These are phyloP conservation scores for Henningerozyma blattae DNA, from an alignment of 805 yeast genomes.

Conservation along the genomic window DNA sequence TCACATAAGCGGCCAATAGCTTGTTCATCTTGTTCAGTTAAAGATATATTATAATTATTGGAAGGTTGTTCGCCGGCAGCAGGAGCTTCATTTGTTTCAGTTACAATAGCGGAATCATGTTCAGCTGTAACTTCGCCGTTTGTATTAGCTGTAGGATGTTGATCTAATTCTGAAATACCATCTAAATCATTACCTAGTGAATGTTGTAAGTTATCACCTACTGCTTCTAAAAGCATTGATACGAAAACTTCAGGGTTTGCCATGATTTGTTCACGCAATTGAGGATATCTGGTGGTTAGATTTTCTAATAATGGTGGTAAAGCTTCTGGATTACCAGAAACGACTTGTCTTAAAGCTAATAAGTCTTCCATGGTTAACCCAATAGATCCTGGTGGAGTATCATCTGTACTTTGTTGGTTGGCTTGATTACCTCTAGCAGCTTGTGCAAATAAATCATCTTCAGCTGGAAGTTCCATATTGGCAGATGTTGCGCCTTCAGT, in stretches of 20 bases:
- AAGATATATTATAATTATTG: slow-evolving; percentile 31
- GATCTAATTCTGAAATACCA: slow-evolving; percentile 9
- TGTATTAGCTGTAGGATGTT: not conserved
- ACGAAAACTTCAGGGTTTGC: slow-evolving; percentile 84
- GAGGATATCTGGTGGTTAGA: slow-evolving; percentile 72
- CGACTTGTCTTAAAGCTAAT: slow-evolving; percentile 57
- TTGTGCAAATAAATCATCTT: slow-evolving; percentile 30
- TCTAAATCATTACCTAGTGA: slow-evolving; percentile 23
- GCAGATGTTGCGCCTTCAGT: slow-evolving; percentile 4
- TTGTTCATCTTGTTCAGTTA: slow-evolving; percentile 74
- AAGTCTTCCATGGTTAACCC: slow-evolving; percentile 37
- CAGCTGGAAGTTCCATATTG: slow-evolving; percentile 9
- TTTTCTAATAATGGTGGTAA: slow-evolving; percentile 76
- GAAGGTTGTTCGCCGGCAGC: slow-evolving; percentile 30
- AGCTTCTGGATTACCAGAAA: slow-evolving; percentile 79
- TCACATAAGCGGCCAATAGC: slow-evolving; percentile 88
- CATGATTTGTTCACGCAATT: slow-evolving; percentile 67
- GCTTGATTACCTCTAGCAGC: slow-evolving; percentile 28
- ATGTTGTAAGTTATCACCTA: slow-evolving; percentile 41
- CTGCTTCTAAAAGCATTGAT: slow-evolving; percentile 53
- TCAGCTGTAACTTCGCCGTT: not conserved
- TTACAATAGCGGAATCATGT: slow-evolving; percentile 19
- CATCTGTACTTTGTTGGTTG: not conserved
- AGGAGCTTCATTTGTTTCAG: slow-evolving; percentile 19
- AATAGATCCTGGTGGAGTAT: slow-evolving; percentile 28